Conservation (phyloP, 2,329 filamentous ascomycete species). For the Fusarium sp. region DNA sequence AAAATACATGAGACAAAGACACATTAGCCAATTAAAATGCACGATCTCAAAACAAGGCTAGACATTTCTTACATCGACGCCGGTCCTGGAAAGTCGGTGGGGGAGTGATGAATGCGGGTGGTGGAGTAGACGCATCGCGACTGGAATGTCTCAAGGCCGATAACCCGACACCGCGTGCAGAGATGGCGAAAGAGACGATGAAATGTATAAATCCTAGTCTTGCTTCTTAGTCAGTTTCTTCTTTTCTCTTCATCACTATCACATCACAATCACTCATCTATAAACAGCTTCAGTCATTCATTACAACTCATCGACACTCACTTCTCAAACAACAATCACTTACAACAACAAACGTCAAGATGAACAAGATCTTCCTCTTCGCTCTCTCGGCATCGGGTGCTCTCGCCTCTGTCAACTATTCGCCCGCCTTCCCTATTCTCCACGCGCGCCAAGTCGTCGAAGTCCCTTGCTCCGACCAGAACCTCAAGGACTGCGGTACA, state of each 20-base stretch:
- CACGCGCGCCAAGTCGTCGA: constrained; percentile 41
- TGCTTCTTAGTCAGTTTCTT: constrained; percentile 21
- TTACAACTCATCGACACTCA: not conserved
- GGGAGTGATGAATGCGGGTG: constrained; percentile 37
- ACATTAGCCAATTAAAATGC: not conserved
- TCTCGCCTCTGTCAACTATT: constrained; percentile 34
- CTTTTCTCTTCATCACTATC: constrained; percentile 2
- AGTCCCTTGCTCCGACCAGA: constrained; percentile 45
- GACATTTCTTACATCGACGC: not conserved
- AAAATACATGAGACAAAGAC: not conserved
- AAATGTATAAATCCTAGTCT: constrained; percentile 23
- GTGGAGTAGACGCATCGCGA: constrained; percentile 30
- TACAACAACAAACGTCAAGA: constrained; percentile 10
- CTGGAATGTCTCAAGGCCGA: constrained; percentile 42
- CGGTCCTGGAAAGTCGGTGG: constrained; percentile 2
- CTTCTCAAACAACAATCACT: constrained; percentile 3
- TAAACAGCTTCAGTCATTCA: constrained; percentile 1
- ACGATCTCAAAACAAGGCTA: not conserved
- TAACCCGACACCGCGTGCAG: constrained; percentile 24
- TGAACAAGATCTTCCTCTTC: constrained; percentile 50
- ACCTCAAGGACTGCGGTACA: constrained; percentile 49
- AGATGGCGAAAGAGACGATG: not conserved
- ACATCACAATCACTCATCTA: constrained; percentile 10
- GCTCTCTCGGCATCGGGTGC: constrained; percentile 39
- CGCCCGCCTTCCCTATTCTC: constrained; percentile 35